Base-by-base conservation (phyloP, 192 early-diverging fungal genomes). In the Coemansia sp. region DNA sequence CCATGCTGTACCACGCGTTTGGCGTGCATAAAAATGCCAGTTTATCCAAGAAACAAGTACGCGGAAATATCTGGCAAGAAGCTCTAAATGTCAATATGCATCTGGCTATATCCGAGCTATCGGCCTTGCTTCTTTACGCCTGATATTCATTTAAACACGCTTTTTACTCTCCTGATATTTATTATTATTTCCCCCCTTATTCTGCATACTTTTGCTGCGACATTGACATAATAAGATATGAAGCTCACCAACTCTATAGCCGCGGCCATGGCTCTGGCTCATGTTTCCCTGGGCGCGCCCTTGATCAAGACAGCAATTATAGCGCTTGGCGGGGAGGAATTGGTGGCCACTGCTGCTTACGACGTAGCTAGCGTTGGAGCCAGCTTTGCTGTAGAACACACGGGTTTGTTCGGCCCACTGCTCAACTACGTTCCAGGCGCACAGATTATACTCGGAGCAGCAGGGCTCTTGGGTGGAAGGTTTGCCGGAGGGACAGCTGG, bases 401-500 rank as follows among this genome's bases (percentile, higher is more conserved):
- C 59, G 2, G 74, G 64, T 10, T 39, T 82, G 6, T 73, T 82
- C 61, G 66, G 70, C 1, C 79, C 79, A 14, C 60, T 82, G 7
- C 32, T 82, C 6, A 82, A 60, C 35, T 62, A 57, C 0, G 11
- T 82, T 19, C 79, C 79, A 6, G 79, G 74, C 12, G 59, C 67
- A 14, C 66, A 70, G 19, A 53, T 69, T 19, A 66, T 73, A 14
- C 36, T 76, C 35, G 64, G 64, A 25, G 79, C 79, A 29, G 73
- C 79, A 0, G 43, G 54, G 11, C 11, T 82, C 19, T 59, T 82
- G 0, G 79, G 79, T 1, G 79, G 79, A 40, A 70, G 39, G 58
- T 70, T 82, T 72, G 79, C 79, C 4, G 79, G 79, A 15, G 37
- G 51, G 12, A 70, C 74, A 36, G 79, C 61, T 0, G 79, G 79